phyloP scores from a whole-genome alignment of 768 basidiomycete species.

The Mycena venus region DNA sequence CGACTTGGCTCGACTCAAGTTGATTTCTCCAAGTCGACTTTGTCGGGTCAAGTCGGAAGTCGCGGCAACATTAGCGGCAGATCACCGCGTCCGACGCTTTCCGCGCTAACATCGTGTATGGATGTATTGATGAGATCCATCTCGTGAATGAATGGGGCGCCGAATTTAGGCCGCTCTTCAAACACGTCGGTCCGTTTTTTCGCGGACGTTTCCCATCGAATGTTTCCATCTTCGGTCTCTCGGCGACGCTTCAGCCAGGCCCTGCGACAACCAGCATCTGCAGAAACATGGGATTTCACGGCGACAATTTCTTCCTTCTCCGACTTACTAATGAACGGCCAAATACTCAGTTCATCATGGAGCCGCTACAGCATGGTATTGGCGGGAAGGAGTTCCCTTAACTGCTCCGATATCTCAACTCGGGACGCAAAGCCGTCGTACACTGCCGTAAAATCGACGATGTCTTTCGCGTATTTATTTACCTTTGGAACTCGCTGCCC shows the following conservation, averaged over 20 bases:
- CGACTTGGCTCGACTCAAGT: too few species aligned
- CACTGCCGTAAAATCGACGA: constrained; percentile 8
- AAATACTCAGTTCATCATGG: constrained; percentile 7
- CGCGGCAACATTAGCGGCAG: too few species aligned
- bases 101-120: constrained; percentile 33
- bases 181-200: constrained; percentile 16
- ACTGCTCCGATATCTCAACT: constrained; percentile 15
- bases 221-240: constrained; percentile 30
- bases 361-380: neutral
- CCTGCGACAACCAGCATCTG: neutral
- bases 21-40: too few species aligned
- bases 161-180: constrained; percentile 26
- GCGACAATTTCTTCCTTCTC: neutral
- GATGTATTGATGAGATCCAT: too few species aligned
- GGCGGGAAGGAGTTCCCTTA: constrained; percentile 10
- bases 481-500: neutral
- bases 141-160: constrained; percentile 34
- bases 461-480: neutral
- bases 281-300: neutral
- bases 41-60: too few species aligned
- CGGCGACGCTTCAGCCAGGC: constrained; percentile 3
- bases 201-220: constrained; percentile 24
- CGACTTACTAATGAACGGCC: constrained; percentile 3
- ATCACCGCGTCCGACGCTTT: constrained; percentile 15
- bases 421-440: too few species aligned